Percentiles rank a stretch among this genome's conserved stretches.
These are phyloP conservation scores for Pseudogymnoascus sp. DNA, from an alignment of 2,329 filamentous ascomycete genomes.

Conservation along the genomic window DNA sequence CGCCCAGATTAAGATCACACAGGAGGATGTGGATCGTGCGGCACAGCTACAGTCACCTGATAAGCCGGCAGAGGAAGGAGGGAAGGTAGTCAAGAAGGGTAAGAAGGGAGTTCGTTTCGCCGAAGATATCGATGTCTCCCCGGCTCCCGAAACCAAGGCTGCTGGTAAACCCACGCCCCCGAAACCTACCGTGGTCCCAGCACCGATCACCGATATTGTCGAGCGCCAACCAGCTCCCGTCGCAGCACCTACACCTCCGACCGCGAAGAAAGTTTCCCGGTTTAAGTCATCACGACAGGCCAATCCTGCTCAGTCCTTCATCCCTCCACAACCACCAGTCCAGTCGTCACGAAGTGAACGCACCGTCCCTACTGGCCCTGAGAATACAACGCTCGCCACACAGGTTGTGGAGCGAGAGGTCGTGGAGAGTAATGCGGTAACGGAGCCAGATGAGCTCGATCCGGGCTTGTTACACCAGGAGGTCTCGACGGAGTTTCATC, in stretches of 20 bases:
- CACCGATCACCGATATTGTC: slow-evolving; percentile 43
- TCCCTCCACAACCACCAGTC: slow-evolving; percentile 19
- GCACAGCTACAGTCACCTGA: slow-evolving; percentile 22
- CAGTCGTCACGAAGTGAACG: slow-evolving; percentile 14
- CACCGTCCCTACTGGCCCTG: slow-evolving; percentile 29
- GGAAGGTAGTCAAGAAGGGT: neutral
- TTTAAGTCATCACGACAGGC: slow-evolving; percentile 34
- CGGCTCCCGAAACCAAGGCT: slow-evolving; percentile 29
- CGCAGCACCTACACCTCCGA: slow-evolving; percentile 20
- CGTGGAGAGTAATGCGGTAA: slow-evolving; percentile 22
- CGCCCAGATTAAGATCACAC: slow-evolving; percentile 47
- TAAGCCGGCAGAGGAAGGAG: slow-evolving; percentile 26
- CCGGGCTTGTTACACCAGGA: slow-evolving; percentile 66
- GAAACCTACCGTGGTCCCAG: slow-evolving; percentile 13
- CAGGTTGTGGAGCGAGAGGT: slow-evolving; percentile 49
- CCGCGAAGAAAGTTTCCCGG: slow-evolving; percentile 32
- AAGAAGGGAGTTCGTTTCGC: slow-evolving; percentile 79
- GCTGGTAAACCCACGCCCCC: slow-evolving; percentile 16
- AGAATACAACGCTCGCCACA: slow-evolving; percentile 49
- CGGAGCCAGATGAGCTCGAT: slow-evolving; percentile 61
- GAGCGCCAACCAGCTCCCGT: slow-evolving; percentile 23
- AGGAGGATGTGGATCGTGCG: slow-evolving; percentile 1
- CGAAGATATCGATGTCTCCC: slow-evolving; percentile 62
- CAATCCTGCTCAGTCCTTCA: slow-evolving; percentile 17
- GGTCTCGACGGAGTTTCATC: slow-evolving; percentile 75